Base-by-base conservation (phyloP, 768 basidiomycete genomes). In the Russula sp. region DNA sequence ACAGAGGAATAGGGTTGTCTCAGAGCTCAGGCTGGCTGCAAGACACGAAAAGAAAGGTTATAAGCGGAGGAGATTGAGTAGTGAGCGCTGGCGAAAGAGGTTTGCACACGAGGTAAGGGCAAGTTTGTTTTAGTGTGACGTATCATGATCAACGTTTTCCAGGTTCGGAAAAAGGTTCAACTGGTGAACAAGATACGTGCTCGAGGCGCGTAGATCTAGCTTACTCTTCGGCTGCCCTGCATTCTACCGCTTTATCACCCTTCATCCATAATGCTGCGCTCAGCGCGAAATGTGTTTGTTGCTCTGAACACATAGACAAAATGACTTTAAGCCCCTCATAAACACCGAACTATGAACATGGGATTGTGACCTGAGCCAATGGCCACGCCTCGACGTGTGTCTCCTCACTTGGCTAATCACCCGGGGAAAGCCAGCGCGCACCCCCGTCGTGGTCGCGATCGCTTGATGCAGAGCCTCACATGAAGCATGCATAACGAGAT, bases 121-220 rank as follows among this genome's bases (percentile, higher is more conserved):
- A 64, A 46, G 49, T 61, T 59, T 54, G 51, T 58, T 36, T 46
- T 47, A 18, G 36, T 47, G 42, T 63, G 55, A 58, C 39, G 69
- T 45, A 67, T 52, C 56, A 42, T 62, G 66, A 61, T 59, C 61
- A 59, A 56, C 63, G 65, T 38, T 61, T 60, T 66, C n/a, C 68
- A 93, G 90, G 90, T 93, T 64, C 83, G 90, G 73, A 83, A 83
- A 76, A 92, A 88, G 75, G 88, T 92, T 41, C 82, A 87, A 69
- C 75, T 93, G 38, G 90, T 92, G 66, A 80, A 81, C 64, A 84
- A 84, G 73, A 92, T 92, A 69, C 85, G 87, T 68, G 81, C 81
- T 63, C 83, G 88, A 65, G 88, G 88, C 69, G 84, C 83, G 69
- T 90, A 75, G 69, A 63, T 74, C 49, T 61, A 48, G 51, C 51